These are phyloP conservation scores for Vaccinium corymbosum DNA, from an alignment of 148 eudicot genomes.

Conservation along the genomic window DNA sequence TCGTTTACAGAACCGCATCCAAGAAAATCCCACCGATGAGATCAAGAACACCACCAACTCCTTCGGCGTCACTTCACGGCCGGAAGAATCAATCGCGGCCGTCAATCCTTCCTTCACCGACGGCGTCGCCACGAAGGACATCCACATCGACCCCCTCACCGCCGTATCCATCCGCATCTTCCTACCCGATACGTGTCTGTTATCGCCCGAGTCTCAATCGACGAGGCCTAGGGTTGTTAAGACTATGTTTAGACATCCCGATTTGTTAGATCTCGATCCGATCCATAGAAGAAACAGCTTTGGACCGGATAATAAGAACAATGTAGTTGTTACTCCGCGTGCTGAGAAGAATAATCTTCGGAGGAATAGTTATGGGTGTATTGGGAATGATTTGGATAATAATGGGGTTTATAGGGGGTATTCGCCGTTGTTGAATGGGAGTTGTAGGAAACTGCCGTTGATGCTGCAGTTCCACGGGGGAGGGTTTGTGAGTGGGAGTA, in stretches of 20 bases:
- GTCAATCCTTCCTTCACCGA: constrained; percentile 73
- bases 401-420: constrained; percentile 54
- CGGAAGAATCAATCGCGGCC: constrained; percentile 73
- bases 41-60: constrained; percentile 11
- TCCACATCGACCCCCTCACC: constrained; percentile 75
- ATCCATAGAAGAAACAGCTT: constrained; percentile 35
- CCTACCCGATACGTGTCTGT: constrained; percentile 63
- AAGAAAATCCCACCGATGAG: constrained; percentile 32
- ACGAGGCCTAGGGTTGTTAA: constrained; percentile 22
- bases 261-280: constrained; percentile 22
- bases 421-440: constrained; percentile 37
- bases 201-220: constrained; percentile 7
- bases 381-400: constrained; percentile 29
- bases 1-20: constrained; percentile 68
- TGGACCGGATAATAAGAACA: constrained; percentile 19
- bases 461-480: constrained; percentile 96
- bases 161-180: constrained; percentile 73
- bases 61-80: constrained; percentile 81
- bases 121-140: constrained; percentile 88
- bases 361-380: constrained; percentile 49
- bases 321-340: constrained; percentile 6
- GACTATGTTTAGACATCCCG: constrained; percentile 22
- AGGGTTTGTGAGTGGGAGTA: constrained; percentile 89
- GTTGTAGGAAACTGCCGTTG: constrained; percentile 62
- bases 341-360: constrained; percentile 22